Evolutionary conservation across 495 filamentous ascomycete genomes (phyloP).

Genomic region (Podospora pseudocomata): DNA sequence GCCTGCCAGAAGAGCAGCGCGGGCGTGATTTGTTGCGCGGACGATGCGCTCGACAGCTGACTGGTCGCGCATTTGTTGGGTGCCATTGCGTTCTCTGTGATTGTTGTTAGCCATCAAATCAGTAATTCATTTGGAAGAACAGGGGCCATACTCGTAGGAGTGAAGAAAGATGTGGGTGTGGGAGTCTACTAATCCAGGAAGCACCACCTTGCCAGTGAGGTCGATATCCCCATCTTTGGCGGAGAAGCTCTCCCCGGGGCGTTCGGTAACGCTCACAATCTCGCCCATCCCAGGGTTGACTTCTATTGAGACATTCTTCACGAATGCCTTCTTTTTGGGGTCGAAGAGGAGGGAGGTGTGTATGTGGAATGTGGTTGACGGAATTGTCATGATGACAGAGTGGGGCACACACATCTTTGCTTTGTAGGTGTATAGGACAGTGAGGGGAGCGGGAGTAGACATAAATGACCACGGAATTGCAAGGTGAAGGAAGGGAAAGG

Average conservation of each 20-base stretch:
- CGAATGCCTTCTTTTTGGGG: conserved; percentile 43
- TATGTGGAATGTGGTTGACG: conserved; percentile 27
- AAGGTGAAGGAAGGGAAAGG: neutral
- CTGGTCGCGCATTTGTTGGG: conserved; percentile 51
- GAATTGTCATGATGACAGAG: neutral
- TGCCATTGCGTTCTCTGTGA: conserved; percentile 33
- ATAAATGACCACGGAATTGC: neutral
- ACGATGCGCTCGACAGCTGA: conserved; percentile 48
- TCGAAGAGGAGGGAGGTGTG: conserved; percentile 51
- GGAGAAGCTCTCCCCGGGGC: conserved; percentile 19
- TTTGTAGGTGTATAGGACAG: neutral
- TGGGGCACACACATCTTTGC: neutral
- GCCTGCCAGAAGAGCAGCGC: conserved; percentile 48
- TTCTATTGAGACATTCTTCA: conserved; percentile 40
- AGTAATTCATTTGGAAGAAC: neutral
- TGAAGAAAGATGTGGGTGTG: conserved; percentile 55
- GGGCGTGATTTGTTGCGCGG: conserved; percentile 49
- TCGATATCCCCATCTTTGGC: conserved; percentile 35
- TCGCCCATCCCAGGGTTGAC: conserved; percentile 39
- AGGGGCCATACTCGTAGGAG: conserved; percentile 32
- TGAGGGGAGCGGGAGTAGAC: neutral
- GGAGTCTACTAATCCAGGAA: conserved; percentile 52
- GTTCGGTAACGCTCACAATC: conserved; percentile 37
- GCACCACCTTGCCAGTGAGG: conserved; percentile 43
- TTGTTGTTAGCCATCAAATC: neutral